These are phyloP conservation scores for Malassezia globosa DNA, from an alignment of 1,284 basidiomycete species.

Conservation along the genomic window DNA sequence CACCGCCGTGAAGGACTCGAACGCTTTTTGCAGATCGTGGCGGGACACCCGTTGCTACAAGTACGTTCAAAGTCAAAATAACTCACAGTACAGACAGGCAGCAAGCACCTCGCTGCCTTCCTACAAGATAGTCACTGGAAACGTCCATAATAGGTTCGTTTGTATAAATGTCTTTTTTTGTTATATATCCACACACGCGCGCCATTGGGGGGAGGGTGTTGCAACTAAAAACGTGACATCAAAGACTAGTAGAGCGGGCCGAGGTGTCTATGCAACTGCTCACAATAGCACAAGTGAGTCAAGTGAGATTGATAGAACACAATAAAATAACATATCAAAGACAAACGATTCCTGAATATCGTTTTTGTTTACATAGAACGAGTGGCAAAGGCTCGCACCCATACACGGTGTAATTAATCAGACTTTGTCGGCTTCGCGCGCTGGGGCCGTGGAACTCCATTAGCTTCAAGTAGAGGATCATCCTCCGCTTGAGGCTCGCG, in stretches of 20 bases:
- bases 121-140: constrained; percentile 56
- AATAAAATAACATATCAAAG: no score
- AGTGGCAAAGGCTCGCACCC: no score
- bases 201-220: neutral
- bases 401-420: no score
- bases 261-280: no score
- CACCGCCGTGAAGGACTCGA: constrained; percentile 80
- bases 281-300: no score
- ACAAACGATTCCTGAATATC: no score
- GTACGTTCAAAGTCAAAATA: constrained; percentile 49
- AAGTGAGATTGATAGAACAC: no score
- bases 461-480: constrained; percentile 66
- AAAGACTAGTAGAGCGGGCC: no score
- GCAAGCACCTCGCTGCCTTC: constrained; percentile 92
- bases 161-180: no score
- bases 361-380: no score
- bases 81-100: constrained; percentile 61
- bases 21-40: constrained; percentile 87
- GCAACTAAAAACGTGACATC: no score
- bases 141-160: neutral
- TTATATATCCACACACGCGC: neutral
- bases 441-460: neutral
- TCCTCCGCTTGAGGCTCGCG: constrained; percentile 69
- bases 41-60: constrained; percentile 90
- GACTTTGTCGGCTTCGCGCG: no score